Base-by-base conservation (phyloP, 2,329 filamentous ascomycete genomes). In the Exophiala sp. region DNA sequence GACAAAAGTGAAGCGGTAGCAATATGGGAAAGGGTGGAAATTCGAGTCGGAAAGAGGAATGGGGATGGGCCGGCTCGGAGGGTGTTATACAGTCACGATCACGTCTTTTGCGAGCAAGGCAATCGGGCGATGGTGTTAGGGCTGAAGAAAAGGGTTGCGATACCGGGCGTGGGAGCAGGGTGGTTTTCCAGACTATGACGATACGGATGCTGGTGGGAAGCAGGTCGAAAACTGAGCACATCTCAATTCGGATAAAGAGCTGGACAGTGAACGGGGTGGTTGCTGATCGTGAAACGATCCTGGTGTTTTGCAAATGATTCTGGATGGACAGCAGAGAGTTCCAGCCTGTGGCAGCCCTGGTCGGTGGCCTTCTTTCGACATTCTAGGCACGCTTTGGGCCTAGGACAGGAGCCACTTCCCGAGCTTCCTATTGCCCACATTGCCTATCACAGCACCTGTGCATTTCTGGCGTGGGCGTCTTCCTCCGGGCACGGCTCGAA, bases 251-350 rank as follows among this genome's bases (percentile, higher is more conserved):
- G 51, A 39, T 45, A 49, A 52, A 47, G 40, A 24, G 42, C 51
- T 50, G 38, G 39, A 18, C 16, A 18, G 16, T 18, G 16, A 3
- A 18, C 16, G 16, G 16, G 16, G 33, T 50, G 44, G 34, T 53
- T 55, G 52, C 24, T 53, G 50, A 47, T 56, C 49, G 40, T 48
- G 36, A 49, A 43, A 43, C 21, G 5, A 32, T 5, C 38, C 29
- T 33, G 32, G 18, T 41, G 5, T 42, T 21, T 40, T 50, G 36
- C n/a, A 41, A 24, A 12, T 3, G 10, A 39, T 35, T 24, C 21
- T 38, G 43, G 29, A 57, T 52, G 50, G 51, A 50, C 24, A 35
- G 55, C 20, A 55, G 42, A 58, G 52, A 52, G 55, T 54, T 50
- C 55, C 55, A 21, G 50, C 44, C 32, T 42, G 34, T 47, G 14